Evolutionary conservation across 768 basidiomycete species (phyloP).

Genomic region (Rhodotorula paludigena): DNA sequence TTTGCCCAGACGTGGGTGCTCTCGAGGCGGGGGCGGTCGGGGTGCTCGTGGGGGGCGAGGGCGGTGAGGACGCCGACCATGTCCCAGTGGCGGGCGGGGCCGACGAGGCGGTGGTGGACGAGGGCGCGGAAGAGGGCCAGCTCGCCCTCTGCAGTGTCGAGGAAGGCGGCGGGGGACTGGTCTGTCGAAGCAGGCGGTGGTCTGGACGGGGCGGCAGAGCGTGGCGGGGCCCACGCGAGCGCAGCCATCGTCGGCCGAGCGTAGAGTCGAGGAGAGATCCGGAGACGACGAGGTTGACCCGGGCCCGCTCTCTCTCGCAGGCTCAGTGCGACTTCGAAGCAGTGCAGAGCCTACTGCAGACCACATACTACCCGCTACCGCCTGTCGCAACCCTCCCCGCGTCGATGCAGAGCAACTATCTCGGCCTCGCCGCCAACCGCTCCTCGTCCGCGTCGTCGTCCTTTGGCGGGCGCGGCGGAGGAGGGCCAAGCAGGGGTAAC

Average conservation of each 20-base stretch:
- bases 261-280: not conserved
- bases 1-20: slow-evolving; percentile 71
- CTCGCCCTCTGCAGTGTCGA: slow-evolving; percentile 73
- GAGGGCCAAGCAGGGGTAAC: no score
- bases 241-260: not conserved
- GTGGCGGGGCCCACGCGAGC: not conserved
- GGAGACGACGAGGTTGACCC: not conserved
- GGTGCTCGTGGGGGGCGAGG: slow-evolving; percentile 67
- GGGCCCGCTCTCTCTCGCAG: not conserved
- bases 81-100: slow-evolving; percentile 77
- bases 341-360: not conserved
- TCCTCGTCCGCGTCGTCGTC: no score
- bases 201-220: not conserved
- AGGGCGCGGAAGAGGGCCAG: slow-evolving; percentile 77
- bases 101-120: slow-evolving; percentile 74
- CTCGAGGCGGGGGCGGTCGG: slow-evolving; percentile 49
- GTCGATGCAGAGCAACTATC: slow-evolving; percentile 29
- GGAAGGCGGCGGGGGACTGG: no score
- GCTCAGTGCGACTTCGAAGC: not conserved
- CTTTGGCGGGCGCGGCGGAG: no score
- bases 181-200: no score
- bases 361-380: not conserved
- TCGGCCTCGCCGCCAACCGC: slow-evolving; percentile 3
- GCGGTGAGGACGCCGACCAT: slow-evolving; percentile 66
- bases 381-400: slow-evolving; percentile 1